Evolutionary conservation across 345 rosid genomes (phyloP).

Genomic region (Mangifera indica): DNA sequence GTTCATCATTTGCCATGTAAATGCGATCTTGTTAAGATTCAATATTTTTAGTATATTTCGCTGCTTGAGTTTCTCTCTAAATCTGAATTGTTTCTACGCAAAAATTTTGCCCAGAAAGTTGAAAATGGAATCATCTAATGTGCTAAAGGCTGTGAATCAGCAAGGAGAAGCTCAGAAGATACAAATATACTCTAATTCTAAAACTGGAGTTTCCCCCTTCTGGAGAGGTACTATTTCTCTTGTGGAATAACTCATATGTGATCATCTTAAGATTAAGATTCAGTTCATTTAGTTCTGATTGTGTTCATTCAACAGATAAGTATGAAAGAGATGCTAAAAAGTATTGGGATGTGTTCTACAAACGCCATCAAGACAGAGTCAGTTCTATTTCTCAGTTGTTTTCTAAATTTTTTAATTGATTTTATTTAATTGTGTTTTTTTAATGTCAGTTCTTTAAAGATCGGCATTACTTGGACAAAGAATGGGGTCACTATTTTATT

Average conservation of each 20-base stretch:
- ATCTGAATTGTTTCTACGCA: background rate
- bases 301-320: constrained; percentile 47
- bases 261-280: background rate
- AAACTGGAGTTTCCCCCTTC: constrained; percentile 59
- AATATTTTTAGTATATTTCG: background rate
- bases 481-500: constrained; percentile 76
- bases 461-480: constrained; percentile 93
- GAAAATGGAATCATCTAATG: constrained; percentile 9
- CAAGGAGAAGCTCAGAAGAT: constrained; percentile 31
- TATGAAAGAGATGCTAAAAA: constrained; percentile 84
- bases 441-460: constrained; percentile 84
- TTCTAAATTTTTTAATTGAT: background rate
- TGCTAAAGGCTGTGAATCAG: no score
- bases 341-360: constrained; percentile 88
- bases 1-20: background rate
- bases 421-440: constrained; percentile 12
- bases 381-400: constrained; percentile 13
- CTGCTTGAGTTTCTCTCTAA: background rate
- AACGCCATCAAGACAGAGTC: constrained; percentile 79
- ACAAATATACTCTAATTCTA: constrained; percentile 65
- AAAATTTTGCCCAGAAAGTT: background rate
- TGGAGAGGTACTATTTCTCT: constrained; percentile 61
- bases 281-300: constrained; percentile 5
- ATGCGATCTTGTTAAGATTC: background rate
- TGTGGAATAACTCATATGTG: no score